Conservation (phyloP, 176 grass and related monocot species). For the Oryza meridionalis region DNA sequence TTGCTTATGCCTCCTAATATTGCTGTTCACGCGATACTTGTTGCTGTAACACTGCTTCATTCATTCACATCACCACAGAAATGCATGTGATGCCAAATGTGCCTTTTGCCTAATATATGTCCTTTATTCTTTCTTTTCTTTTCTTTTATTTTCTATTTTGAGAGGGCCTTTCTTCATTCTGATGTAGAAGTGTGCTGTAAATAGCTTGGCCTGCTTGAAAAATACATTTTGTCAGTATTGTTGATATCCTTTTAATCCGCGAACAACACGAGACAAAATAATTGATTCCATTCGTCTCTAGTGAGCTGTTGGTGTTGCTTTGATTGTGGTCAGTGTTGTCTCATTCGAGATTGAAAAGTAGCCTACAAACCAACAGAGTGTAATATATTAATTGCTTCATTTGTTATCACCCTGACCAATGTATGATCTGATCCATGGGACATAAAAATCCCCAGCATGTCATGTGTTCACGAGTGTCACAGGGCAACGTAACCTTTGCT, state of each 20-base stretch:
- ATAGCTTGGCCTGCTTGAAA: conserved; percentile 25
- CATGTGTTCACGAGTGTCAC: conserved; percentile 34
- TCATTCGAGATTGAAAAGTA: conserved; percentile 18
- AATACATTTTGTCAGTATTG: conserved; percentile 31
- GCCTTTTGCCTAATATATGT: conserved; percentile 26
- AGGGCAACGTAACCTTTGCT: conserved; percentile 27
- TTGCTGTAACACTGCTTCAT: conserved; percentile 56
- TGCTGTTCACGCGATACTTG: conserved; percentile 37
- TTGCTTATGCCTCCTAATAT: conserved; percentile 40
- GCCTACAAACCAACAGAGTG: neutral
- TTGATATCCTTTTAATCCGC: neutral
- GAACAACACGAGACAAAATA: neutral
- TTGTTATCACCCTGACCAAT: conserved; percentile 29
- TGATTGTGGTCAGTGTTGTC: conserved; percentile 19
- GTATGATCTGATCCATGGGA: conserved; percentile 47
- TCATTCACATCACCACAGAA: conserved; percentile 41
- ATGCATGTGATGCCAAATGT: conserved; percentile 45
- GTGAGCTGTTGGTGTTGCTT: conserved; percentile 22
- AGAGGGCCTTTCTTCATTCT: conserved; percentile 23
- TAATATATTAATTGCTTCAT: conserved; percentile 8
- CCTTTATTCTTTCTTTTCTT: conserved; percentile 34
- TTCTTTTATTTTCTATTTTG: neutral
- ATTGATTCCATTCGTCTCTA: conserved; percentile 19
- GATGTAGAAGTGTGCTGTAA: conserved; percentile 21
- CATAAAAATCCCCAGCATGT: conserved; percentile 33